These are phyloP conservation scores for Aspergillus proliferans DNA, from an alignment of 2,329 filamentous ascomycete species.

Conservation along the genomic window DNA sequence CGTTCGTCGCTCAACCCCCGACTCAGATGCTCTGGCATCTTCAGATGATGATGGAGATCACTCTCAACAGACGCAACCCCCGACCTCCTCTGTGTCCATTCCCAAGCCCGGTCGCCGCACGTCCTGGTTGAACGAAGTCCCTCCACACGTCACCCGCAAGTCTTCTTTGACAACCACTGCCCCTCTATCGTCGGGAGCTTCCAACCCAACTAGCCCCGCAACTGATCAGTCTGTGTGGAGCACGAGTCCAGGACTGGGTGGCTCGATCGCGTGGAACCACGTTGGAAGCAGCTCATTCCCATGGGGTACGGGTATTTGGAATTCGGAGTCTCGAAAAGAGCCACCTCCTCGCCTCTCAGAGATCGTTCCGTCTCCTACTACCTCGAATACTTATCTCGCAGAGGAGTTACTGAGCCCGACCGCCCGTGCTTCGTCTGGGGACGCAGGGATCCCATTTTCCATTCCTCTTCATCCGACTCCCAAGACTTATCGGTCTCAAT, in stretches of 20 bases:
- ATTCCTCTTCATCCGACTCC: conserved; percentile 85
- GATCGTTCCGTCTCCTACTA: conserved; percentile 69
- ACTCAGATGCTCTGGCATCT: conserved; percentile 87
- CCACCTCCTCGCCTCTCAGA: conserved; percentile 67
- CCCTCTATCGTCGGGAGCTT: conserved; percentile 71
- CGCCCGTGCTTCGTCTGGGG: conserved; percentile 39
- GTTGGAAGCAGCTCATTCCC: conserved; percentile 50
- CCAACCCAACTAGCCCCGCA: conserved; percentile 74
- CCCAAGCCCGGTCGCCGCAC: conserved; percentile 62
- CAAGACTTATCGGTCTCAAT: conserved; percentile 91
- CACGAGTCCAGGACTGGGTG: conserved; percentile 31
- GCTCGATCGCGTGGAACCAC: conserved; percentile 39
- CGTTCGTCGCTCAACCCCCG: conserved; percentile 76
- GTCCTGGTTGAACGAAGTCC: conserved; percentile 84
- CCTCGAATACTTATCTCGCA: conserved; percentile 51
- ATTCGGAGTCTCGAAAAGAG: conserved; percentile 66
- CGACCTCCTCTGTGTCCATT: conserved; percentile 42
- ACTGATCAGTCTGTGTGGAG: conserved; percentile 53
- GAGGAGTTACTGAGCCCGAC: conserved; percentile 48
- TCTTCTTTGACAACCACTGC: conserved; percentile 65
- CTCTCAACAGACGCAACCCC: conserved; percentile 49
- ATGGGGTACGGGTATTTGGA: conserved; percentile 82
- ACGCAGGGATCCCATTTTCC: conserved; percentile 67
- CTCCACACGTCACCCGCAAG: conserved; percentile 62
- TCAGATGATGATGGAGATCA: conserved; percentile 86